A percentile compares a stretch with the other conserved stretches of the same genome.
phyloP scores from a whole-genome alignment of 345 rosid species.

The Eucalyptus melliodora region DNA sequence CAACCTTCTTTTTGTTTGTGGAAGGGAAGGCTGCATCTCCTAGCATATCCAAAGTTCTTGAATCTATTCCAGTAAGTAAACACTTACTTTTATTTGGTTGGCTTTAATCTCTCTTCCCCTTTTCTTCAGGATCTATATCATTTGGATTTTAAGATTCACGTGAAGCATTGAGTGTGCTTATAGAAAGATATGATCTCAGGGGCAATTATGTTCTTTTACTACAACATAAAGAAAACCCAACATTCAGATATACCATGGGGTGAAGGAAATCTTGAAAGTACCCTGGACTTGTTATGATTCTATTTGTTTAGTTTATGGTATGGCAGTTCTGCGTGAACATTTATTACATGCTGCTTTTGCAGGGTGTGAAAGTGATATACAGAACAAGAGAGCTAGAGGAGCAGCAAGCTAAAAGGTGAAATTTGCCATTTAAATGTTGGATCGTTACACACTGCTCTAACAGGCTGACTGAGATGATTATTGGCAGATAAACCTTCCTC shows the following conservation, averaged over 20 bases:
- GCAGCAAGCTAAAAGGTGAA: slow-evolving; percentile 82
- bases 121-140: not conserved
- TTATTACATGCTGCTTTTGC: not conserved
- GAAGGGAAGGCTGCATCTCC: slow-evolving; percentile 96
- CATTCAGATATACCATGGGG: not conserved
- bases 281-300: not conserved
- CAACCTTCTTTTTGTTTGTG: slow-evolving; percentile 81
- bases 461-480: not conserved
- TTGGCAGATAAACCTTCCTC: not conserved
- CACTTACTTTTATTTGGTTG: not conserved
- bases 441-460: not conserved
- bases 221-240: not conserved
- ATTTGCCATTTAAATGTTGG: not conserved
- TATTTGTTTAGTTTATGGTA: not conserved
- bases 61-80: slow-evolving; percentile 68
- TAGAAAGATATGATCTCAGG: not conserved
- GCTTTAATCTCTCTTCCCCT: not conserved
- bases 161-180: not conserved
- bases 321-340: not conserved
- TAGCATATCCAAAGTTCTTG: slow-evolving; percentile 59
- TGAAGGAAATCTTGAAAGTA: not conserved
- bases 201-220: not conserved
- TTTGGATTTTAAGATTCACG: not conserved
- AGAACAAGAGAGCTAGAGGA: slow-evolving; percentile 84
- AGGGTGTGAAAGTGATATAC: slow-evolving; percentile 87